Percentiles rank a stretch among this genome's conserved stretches.
Evolutionary conservation across 352 stramenopile species (phyloP).

Genomic region (Chrysophaeum taylorii): DNA sequence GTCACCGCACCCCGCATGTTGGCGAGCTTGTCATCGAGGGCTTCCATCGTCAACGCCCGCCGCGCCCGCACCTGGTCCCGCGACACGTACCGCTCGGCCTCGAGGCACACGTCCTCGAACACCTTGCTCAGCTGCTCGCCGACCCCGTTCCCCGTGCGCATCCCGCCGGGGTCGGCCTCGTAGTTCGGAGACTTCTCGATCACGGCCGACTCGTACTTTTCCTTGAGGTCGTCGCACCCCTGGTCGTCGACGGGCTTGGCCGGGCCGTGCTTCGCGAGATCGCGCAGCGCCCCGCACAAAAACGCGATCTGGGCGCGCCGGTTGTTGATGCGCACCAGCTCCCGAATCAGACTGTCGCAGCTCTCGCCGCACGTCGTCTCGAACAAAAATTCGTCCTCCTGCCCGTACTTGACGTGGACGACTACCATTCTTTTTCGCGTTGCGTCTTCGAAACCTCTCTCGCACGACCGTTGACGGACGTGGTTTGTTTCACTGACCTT

Average conservation of each 20-base stretch:
- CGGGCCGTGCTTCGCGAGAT: constrained; percentile 63
- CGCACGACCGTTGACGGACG: no score
- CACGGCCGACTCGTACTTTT: constrained; percentile 46
- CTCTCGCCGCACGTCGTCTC: constrained; percentile 56
- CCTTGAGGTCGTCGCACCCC: constrained; percentile 23
- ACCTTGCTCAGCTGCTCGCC: constrained; percentile 58
- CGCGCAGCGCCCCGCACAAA: constrained; percentile 59
- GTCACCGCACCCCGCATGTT: constrained; percentile 76
- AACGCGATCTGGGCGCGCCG: constrained; percentile 44
- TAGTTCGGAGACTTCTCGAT: constrained; percentile 62
- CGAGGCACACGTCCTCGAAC: constrained; percentile 40
- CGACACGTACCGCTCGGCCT: constrained; percentile 17
- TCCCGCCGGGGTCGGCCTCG: constrained; percentile 62
- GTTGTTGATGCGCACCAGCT: constrained; percentile 67
- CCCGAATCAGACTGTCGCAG: constrained; percentile 68
- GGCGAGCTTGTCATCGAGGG: constrained; percentile 76
- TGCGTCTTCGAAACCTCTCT: no score
- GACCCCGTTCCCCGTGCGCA: constrained; percentile 71
- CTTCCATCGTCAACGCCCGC: constrained; percentile 44
- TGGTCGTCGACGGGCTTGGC: constrained; percentile 63
- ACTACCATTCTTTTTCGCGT: constrained; percentile 57
- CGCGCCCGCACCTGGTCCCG: constrained; percentile 51
- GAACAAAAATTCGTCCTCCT: constrained; percentile 77
- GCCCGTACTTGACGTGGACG: constrained; percentile 67
- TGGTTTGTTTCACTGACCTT: no score